phyloP scores from a whole-genome alignment of 2,329 filamentous ascomycete species.

The Amphichorda felina region DNA sequence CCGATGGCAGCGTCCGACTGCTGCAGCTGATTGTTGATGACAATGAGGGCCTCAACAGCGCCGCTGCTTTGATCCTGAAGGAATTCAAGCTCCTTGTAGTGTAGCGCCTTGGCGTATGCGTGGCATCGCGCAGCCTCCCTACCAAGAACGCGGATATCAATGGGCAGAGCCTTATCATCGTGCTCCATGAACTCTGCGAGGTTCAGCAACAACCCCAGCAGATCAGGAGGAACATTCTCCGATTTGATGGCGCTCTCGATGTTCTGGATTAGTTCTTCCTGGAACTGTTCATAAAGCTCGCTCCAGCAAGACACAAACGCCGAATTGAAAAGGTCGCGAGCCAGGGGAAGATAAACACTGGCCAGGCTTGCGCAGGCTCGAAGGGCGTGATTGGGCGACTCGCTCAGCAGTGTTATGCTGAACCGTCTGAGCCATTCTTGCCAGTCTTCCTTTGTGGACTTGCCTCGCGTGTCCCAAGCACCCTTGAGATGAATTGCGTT shows the following conservation, averaged over 20 bases:
- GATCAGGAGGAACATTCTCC: constrained; percentile 88
- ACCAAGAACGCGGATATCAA: constrained; percentile 89
- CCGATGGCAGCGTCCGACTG: constrained; percentile 98
- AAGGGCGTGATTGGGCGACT: constrained; percentile 91
- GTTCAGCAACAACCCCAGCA: constrained; percentile 87
- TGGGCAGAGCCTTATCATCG: constrained; percentile 94
- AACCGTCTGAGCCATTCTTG: constrained; percentile 97
- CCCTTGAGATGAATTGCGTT: constrained; percentile 96
- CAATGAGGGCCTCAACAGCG: constrained; percentile 92
- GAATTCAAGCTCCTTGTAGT: constrained; percentile 98
- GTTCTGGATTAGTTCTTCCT: constrained; percentile 89
- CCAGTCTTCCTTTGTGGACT: constrained; percentile 98
- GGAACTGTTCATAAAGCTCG: constrained; percentile 91
- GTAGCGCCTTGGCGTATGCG: constrained; percentile 92
- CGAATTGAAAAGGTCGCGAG: constrained; percentile 92
- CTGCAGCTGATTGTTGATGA: constrained; percentile 98
- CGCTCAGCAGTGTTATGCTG: constrained; percentile 86
- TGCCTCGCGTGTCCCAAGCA: constrained; percentile 93
- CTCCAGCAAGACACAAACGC: constrained; percentile 99
- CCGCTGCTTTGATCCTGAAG: constrained; percentile 93
- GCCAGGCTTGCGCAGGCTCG: constrained; percentile 86
- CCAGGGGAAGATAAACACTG: constrained; percentile 81
- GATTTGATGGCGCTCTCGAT: constrained; percentile 95
- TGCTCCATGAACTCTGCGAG: constrained; percentile 99
- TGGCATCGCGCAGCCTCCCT: constrained; percentile 95